Conservation (phyloP, 495 filamentous ascomycete genomes). For the Cladorrhinum samala region DNA sequence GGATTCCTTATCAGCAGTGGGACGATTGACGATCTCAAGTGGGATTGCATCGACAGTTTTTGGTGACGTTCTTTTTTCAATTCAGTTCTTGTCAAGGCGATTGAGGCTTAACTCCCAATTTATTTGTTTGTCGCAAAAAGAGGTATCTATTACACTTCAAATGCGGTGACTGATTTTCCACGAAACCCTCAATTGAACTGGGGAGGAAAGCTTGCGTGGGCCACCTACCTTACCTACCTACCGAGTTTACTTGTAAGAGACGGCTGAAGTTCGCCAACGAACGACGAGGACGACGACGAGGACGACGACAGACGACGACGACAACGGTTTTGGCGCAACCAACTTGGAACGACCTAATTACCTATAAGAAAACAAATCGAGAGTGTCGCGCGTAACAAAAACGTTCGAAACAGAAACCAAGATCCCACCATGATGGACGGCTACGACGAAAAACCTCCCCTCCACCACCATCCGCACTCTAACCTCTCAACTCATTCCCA, state of each 20-base stretch:
- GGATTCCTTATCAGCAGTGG: constrained; percentile 12
- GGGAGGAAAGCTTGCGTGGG: not conserved
- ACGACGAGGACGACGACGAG: too few species aligned
- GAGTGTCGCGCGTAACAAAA: not conserved
- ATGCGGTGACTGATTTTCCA: too few species aligned
- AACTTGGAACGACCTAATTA: too few species aligned
- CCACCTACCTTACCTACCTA: too few species aligned
- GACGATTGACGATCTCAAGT: too few species aligned
- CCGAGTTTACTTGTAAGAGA: too few species aligned
- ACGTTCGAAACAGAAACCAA: not conserved
- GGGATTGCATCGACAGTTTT: constrained; percentile 1
- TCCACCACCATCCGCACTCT: constrained; percentile 24
- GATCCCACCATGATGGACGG: constrained; percentile 41
- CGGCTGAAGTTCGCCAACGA: too few species aligned
- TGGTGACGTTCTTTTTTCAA: not conserved
- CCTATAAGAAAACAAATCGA: too few species aligned
- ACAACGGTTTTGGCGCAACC: too few species aligned
- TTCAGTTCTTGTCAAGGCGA: not conserved
- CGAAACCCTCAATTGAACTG: too few species aligned
- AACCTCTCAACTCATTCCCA: constrained; percentile 34
- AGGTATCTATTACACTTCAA: too few species aligned
- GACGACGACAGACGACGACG: too few species aligned
- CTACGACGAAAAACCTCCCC: constrained; percentile 46
- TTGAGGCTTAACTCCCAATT: not conserved
- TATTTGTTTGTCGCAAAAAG: not conserved